phyloP scores from a whole-genome alignment of 1,284 basidiomycete genomes.

The Fistulinella staudtii region DNA sequence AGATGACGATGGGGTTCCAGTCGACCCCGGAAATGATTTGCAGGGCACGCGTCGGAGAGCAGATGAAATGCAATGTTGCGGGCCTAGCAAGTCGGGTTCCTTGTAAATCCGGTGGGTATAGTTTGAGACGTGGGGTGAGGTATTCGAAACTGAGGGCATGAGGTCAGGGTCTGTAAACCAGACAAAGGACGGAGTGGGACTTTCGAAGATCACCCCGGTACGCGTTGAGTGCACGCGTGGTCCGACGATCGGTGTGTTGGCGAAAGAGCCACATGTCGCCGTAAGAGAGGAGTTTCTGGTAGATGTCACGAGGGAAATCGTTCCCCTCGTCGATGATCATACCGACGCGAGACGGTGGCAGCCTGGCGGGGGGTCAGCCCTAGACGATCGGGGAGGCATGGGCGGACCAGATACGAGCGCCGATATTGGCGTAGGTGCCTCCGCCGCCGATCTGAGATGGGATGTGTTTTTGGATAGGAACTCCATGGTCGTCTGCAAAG shows the following conservation, averaged over 20 bases:
- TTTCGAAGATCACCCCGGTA: slow-evolving; percentile 72
- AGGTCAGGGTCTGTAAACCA: slow-evolving; percentile 13
- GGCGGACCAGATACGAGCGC: slow-evolving; percentile 74
- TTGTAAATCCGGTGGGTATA: slow-evolving; percentile 67
- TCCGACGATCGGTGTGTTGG: slow-evolving; percentile 46
- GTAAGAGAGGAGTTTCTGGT: slow-evolving; percentile 55
- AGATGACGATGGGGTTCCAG: slow-evolving; percentile 71
- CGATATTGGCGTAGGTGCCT: slow-evolving; percentile 76
- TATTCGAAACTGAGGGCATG: slow-evolving; percentile 68
- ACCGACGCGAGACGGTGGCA: slow-evolving; percentile 58
- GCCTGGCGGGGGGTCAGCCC: slow-evolving; percentile 41
- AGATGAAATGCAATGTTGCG: slow-evolving; percentile 78
- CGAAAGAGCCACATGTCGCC: slow-evolving; percentile 87
- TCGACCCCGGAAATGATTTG: slow-evolving; percentile 65
- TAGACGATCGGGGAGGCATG: background rate
- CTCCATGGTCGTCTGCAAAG: slow-evolving; percentile 54
- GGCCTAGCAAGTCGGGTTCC: slow-evolving; percentile 54
- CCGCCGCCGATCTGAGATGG: slow-evolving; percentile 80
- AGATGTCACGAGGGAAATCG: slow-evolving; percentile 70
- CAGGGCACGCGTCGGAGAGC: slow-evolving; percentile 70
- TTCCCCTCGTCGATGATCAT: slow-evolving; percentile 83
- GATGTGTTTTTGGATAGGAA: slow-evolving; percentile 44
- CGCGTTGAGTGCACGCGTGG: slow-evolving; percentile 76
- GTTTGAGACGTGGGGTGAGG: slow-evolving; percentile 66
- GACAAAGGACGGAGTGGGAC: slow-evolving; percentile 37